phyloP scores from a whole-genome alignment of 2,329 filamentous ascomycete species.

The Trematosphaeria pertusa region DNA sequence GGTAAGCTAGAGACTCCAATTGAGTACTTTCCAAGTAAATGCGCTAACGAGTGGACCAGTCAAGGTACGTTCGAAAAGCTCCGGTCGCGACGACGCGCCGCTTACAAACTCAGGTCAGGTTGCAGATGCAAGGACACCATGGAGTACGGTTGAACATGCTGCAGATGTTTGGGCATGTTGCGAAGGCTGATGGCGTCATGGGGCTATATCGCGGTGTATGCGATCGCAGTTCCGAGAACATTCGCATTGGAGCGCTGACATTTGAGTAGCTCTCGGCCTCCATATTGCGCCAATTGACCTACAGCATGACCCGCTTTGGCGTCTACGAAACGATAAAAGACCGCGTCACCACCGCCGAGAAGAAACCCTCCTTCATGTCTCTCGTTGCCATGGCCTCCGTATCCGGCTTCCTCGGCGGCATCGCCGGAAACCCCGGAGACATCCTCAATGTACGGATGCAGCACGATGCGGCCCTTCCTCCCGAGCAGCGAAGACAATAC shows the following conservation, averaged over 20 bases:
- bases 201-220: constrained; percentile 85
- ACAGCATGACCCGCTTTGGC: constrained; percentile 95
- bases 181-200: constrained; percentile 74
- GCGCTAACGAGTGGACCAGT: constrained; percentile 48
- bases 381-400: constrained; percentile 82
- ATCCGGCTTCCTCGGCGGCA: constrained; percentile 86
- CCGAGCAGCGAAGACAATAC: constrained; percentile 81
- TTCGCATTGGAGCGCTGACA: no score
- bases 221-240: constrained; percentile 5
- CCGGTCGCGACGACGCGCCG: constrained; percentile 7
- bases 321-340: constrained; percentile 94
- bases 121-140: constrained; percentile 78
- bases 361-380: constrained; percentile 71
- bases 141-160: constrained; percentile 78
- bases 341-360: constrained; percentile 61
- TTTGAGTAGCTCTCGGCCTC: constrained; percentile 78
- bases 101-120: constrained; percentile 69
- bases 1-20: constrained; percentile 62
- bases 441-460: constrained; percentile 99
- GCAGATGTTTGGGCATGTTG: constrained; percentile 83
- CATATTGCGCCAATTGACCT: constrained; percentile 88
- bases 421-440: constrained; percentile 93
- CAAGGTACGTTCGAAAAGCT: constrained; percentile 47
- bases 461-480: constrained; percentile 81
- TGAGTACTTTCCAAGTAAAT: not conserved